A percentile compares a stretch with the other conserved stretches of the same genome.
Evolutionary conservation across 148 eudicot genomes (phyloP).

Genomic region (Bassia scoparia): DNA sequence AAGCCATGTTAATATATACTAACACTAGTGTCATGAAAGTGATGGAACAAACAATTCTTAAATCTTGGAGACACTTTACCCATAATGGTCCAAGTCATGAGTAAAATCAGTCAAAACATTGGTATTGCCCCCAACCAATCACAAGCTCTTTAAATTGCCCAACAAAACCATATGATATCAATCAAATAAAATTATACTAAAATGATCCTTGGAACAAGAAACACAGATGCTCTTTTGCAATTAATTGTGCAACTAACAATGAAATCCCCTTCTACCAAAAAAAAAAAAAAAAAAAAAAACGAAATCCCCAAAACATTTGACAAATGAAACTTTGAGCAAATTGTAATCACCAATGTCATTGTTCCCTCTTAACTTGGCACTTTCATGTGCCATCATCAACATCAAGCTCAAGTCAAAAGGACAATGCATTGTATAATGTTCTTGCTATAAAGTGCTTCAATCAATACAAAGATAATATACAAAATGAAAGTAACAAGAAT

Average conservation of each 20-base stretch:
- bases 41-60: neutral
- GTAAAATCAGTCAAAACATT: slow-evolving; percentile 27
- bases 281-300: no score
- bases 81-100: slow-evolving; percentile 13
- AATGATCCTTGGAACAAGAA: slow-evolving; percentile 10
- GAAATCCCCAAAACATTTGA: slow-evolving; percentile 2
- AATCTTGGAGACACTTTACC: neutral
- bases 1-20: no score
- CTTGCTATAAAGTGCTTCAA: neutral
- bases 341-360: slow-evolving; percentile 23
- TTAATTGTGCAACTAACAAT: slow-evolving; percentile 4
- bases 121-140: slow-evolving; percentile 19
- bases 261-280: no score
- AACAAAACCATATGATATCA: neutral
- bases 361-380: slow-evolving; percentile 28
- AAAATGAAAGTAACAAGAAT: neutral
- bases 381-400: slow-evolving; percentile 27
- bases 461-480: neutral
- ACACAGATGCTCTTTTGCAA: slow-evolving; percentile 13
- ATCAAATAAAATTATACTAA: neutral
- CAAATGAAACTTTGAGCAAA: neutral
- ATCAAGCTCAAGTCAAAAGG: slow-evolving; percentile 12
- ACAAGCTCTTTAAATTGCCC: neutral
- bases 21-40: neutral
- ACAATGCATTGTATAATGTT: slow-evolving; percentile 3